Evolutionary conservation across 1,284 basidiomycete species (phyloP), one percentile per base, ranked within the genome.

Genomic region (Coniferiporia weirii): DNA sequence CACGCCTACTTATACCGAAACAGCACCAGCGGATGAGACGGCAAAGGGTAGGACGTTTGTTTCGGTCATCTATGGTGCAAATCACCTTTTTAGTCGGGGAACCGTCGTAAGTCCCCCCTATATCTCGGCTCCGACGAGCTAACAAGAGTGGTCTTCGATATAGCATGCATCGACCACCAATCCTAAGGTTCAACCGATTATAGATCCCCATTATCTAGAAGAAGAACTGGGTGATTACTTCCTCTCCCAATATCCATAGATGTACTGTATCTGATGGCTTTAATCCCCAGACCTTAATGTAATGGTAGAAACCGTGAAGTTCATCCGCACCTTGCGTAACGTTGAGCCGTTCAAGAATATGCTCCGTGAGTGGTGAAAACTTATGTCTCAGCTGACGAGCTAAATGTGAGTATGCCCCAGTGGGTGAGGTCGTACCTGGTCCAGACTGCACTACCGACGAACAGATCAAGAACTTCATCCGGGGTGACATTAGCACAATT

Each of bases 251-350:
- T 38, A 12, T 13, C 8, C 2, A 40, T 38, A 2, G 9, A 40
- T 10, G 15, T n/a, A 52, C 8, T 10, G 15, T n/a, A 52, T 19
- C 19, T 6, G 4, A 40, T 27, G n/a, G 17, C 8, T 35, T 40
- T 52, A 50, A n/a, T 50, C 7, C 17, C 19, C 50, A 67, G 75
- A 77, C 62, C 67, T 74, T 12, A 64, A 70, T 36, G 66, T 71
- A 48, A 66, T 76, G 52, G 67, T 75, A 35, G 67, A 72, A 45
- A 71, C 70, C 6, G 67, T 77, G 54, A 73, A 75, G 56, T 72
- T 72, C 63, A 69, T 71, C 0, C 64, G 73, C 69, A 68, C 60
- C 68, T 76, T 19, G 72, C 15, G 71, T 3, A 48, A 69, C 17
- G 60, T 69, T 36, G 56, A 63, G 57, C 73, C 70, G 22, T 74